Conservation (phyloP, 176 grass and related monocot species). For the Oryza officinalis region DNA sequence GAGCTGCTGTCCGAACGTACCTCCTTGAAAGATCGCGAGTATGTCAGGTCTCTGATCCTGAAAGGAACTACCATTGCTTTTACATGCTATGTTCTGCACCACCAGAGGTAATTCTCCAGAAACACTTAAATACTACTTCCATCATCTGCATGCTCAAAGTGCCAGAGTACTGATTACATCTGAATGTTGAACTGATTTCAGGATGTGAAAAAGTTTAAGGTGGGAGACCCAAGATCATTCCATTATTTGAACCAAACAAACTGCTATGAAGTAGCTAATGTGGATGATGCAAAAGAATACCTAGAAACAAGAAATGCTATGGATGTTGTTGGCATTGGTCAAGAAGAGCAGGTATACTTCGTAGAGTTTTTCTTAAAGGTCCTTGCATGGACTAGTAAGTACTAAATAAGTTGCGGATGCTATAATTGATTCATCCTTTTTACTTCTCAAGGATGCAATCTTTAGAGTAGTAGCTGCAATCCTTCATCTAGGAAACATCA, state of each 20-base stretch:
- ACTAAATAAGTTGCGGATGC: neutral
- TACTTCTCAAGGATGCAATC: slow-evolving; percentile 79
- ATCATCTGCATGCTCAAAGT: neutral
- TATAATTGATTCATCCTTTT: slow-evolving; percentile 38
- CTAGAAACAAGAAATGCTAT: slow-evolving; percentile 91
- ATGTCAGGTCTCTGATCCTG: slow-evolving; percentile 88
- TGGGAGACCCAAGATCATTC: slow-evolving; percentile 71
- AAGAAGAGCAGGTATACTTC: slow-evolving; percentile 79
- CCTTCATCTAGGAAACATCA: slow-evolving; percentile 89
- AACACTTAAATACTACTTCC: neutral
- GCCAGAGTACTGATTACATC: slow-evolving; percentile 7
- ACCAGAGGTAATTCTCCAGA: slow-evolving; percentile 72
- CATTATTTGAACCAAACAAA: slow-evolving; percentile 94
- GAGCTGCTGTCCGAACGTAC: slow-evolving; percentile 83
- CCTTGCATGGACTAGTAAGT: neutral
- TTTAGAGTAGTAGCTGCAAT: slow-evolving; percentile 88
- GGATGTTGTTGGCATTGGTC: slow-evolving; percentile 89
- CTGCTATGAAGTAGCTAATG: slow-evolving; percentile 83
- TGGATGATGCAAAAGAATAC: slow-evolving; percentile 92
- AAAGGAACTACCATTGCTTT: slow-evolving; percentile 98
- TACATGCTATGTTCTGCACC: slow-evolving; percentile 93
- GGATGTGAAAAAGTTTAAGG: slow-evolving; percentile 91
- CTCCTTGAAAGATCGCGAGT: slow-evolving; percentile 89
- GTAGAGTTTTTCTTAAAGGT: neutral
- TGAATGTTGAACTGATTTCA: slow-evolving; percentile 40